These are phyloP conservation scores for Nicotiana otophora DNA, from an alignment of 257 asterid genomes.

Conservation along the genomic window DNA sequence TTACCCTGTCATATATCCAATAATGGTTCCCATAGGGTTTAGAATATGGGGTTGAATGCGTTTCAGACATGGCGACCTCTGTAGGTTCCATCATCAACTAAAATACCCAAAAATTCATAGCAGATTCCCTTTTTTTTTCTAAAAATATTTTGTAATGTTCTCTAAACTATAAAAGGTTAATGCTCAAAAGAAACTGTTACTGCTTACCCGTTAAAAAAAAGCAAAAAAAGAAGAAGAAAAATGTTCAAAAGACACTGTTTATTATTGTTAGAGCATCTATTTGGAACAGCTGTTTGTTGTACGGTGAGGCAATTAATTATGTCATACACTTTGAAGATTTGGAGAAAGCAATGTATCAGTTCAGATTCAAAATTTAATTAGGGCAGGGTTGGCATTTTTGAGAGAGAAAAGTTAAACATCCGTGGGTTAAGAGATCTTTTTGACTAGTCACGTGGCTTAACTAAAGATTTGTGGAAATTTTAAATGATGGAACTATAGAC, in stretches of 20 bases:
- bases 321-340: neutral
- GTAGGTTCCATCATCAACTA: neutral
- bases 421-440: neutral
- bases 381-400: neutral
- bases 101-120: neutral
- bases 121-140: neutral
- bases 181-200: neutral
- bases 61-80: neutral
- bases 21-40: neutral
- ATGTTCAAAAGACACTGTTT: neutral
- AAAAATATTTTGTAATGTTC: neutral
- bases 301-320: neutral
- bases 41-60: constrained; percentile 1
- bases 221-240: neutral
- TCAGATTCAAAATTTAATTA: neutral
- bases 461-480: neutral
- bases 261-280: neutral
- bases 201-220: neutral
- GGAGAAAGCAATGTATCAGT: neutral
- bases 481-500: neutral
- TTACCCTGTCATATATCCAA: neutral
- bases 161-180: neutral
- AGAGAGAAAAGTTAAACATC: neutral
- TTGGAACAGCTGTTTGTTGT: neutral
- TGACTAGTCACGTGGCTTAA: neutral